These are phyloP conservation scores for Phytophthora quininea DNA, from an alignment of 352 stramenopile genomes.

Conservation along the genomic window DNA sequence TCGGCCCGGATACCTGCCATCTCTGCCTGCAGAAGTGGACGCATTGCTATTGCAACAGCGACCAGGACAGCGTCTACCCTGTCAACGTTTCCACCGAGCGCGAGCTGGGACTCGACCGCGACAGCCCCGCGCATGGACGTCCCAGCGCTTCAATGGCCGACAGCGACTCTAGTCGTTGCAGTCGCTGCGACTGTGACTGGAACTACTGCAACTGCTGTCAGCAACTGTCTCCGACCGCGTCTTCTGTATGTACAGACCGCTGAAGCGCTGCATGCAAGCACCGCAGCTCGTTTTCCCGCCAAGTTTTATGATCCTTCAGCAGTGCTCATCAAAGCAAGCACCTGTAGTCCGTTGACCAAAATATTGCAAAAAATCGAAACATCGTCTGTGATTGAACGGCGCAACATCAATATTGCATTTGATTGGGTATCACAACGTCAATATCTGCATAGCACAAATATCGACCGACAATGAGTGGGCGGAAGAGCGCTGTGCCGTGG, in stretches of 20 bases:
- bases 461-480: slow-evolving; percentile 45
- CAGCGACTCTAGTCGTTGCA: slow-evolving; percentile 72
- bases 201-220: slow-evolving; percentile 81
- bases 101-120: slow-evolving; percentile 9
- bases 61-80: slow-evolving; percentile 72
- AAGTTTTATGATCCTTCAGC: not conserved
- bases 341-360: not conserved
- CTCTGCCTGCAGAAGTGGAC: slow-evolving; percentile 85
- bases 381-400: not conserved
- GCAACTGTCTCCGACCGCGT: slow-evolving; percentile 69
- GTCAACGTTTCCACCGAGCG: slow-evolving; percentile 33
- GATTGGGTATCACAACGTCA: too few relatives aligned
- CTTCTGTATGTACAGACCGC: slow-evolving; percentile 65
- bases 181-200: slow-evolving; percentile 70
- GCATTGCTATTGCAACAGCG: slow-evolving; percentile 88
- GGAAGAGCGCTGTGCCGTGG: slow-evolving; percentile 61
- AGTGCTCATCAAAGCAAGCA: not conserved
- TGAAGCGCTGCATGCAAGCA: slow-evolving; percentile 22
- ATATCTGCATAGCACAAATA: not conserved
- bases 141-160: slow-evolving; percentile 53
- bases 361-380: not conserved
- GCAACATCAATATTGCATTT: not conserved
- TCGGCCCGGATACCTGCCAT: slow-evolving; percentile 77
- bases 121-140: slow-evolving; percentile 24
- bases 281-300: not conserved